Percentiles rank a stretch among this genome's conserved stretches.
phyloP scores from a whole-genome alignment of 768 basidiomycete genomes.

The Paxillus rubicundulus region DNA sequence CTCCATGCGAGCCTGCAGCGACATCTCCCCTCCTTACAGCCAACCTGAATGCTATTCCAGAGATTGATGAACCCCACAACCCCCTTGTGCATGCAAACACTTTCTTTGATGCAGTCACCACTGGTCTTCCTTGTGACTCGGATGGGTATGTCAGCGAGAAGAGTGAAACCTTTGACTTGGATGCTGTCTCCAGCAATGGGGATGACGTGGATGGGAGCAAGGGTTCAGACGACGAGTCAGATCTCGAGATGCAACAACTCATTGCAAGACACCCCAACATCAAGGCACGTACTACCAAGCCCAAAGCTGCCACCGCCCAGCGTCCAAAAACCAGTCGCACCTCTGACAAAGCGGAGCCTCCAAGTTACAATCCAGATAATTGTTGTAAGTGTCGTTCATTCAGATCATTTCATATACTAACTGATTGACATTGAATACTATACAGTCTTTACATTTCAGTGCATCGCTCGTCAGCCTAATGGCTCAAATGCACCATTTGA shows the following conservation, averaged over 20 bases:
- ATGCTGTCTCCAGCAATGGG: neutral
- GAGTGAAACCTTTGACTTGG: neutral
- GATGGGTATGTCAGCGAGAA: neutral
- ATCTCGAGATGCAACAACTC: neutral
- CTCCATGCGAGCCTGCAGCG: neutral
- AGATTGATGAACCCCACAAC: neutral
- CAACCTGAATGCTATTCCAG: neutral
- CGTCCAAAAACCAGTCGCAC: neutral
- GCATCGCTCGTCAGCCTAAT: too few relatives aligned
- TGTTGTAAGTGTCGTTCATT: neutral
- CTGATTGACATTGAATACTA: neutral
- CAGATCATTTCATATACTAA: neutral
- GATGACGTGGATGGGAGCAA: neutral
- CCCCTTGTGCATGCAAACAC: neutral
- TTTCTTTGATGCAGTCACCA: neutral
- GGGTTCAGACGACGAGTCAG: neutral
- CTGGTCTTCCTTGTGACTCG: neutral
- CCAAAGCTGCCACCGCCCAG: neutral
- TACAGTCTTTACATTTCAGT: neutral
- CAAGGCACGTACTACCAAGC: neutral
- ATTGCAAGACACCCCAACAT: neutral
- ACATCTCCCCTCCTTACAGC: neutral
- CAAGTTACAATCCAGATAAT: conserved; percentile 13
- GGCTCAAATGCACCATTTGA: too few relatives aligned
- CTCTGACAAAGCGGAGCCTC: neutral